These are phyloP conservation scores for Plenodomus lindquistii DNA, from an alignment of 2,329 filamentous ascomycete genomes.

Conservation along the genomic window DNA sequence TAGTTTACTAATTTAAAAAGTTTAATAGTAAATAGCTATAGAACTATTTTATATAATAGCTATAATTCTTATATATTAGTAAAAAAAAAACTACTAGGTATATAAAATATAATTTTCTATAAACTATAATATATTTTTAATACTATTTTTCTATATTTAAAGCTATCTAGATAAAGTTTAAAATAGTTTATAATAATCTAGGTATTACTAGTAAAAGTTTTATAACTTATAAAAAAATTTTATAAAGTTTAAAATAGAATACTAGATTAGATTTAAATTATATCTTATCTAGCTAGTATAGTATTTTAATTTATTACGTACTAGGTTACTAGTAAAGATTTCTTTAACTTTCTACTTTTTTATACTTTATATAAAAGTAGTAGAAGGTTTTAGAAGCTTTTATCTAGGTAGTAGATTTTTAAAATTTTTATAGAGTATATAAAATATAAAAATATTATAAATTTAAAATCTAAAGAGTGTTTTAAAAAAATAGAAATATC, in stretches of 20 bases:
- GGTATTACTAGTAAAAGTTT: background rate
- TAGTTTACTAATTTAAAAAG: too few relatives aligned
- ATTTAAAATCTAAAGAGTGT: background rate
- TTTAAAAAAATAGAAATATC: background rate
- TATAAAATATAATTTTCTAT: too few relatives aligned
- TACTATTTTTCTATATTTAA: background rate
- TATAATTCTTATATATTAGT: too few relatives aligned
- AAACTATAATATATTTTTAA: background rate
- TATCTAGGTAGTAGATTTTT: background rate
- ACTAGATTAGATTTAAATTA: background rate
- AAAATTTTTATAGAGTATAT: constrained; percentile 1
- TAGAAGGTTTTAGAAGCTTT: background rate
- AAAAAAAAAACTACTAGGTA: too few relatives aligned
- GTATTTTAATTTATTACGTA: background rate
- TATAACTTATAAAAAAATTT: background rate
- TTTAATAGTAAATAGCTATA: too few relatives aligned
- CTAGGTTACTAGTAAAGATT: background rate
- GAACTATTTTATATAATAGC: too few relatives aligned
- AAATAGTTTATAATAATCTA: background rate
- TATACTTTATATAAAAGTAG: background rate
- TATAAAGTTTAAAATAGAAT: background rate
- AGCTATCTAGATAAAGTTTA: background rate
- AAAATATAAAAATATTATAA: background rate
- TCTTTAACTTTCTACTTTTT: constrained; percentile 1
- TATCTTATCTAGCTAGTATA: background rate